Base-by-base conservation (phyloP, 805 yeast genomes). In the Starmerella apis region DNA sequence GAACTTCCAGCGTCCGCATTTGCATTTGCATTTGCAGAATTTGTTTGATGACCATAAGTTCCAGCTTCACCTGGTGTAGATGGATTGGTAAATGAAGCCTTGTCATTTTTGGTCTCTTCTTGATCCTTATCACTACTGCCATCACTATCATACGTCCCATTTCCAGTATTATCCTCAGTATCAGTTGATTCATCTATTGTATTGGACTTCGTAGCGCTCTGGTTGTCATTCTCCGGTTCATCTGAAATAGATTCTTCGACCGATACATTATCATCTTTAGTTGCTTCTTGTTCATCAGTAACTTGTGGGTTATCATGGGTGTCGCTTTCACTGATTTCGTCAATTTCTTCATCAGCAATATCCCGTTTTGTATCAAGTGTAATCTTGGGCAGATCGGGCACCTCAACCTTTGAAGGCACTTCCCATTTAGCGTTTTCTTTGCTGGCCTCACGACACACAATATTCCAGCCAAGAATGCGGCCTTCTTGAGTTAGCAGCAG, bases 401-500 rank as follows among this genome's bases (percentile, higher is more conserved):
- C 39, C 4, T 28, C 39, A 5, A 11, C 39, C 4, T 1, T 13
- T 3, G 46, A 11, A 3, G 33, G 20, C 2, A 27, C 39, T 23
- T 22, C 46, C 3, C 20, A 22, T 1, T 22, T 14, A 4, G 13
- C 39, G 25, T 19, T 41, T 24, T 32, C 25, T 2, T 7, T 27
- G n/a, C 43, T 42, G 8, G 56, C 55, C 3, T 45, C 48, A 4
- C 45, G 47, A 14, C 46, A 35, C 8, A 50, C 56, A 9, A 60
- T 32, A 20, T 43, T 18, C 61, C 61, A 58, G 14, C 55, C 61
- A 1, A 56, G 37, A 3, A 59, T 8, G 3, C 48, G 20, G 3
- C 63, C 63, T 36, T 49, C 55, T 28, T 58, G 58, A 5, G 58
- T 54, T 16, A 59, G 46, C 1, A 57, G 45, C 20, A 56, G 49